These are phyloP conservation scores for Xenoacremonium recifei DNA, from an alignment of 2,329 filamentous ascomycete genomes.

Conservation along the genomic window DNA sequence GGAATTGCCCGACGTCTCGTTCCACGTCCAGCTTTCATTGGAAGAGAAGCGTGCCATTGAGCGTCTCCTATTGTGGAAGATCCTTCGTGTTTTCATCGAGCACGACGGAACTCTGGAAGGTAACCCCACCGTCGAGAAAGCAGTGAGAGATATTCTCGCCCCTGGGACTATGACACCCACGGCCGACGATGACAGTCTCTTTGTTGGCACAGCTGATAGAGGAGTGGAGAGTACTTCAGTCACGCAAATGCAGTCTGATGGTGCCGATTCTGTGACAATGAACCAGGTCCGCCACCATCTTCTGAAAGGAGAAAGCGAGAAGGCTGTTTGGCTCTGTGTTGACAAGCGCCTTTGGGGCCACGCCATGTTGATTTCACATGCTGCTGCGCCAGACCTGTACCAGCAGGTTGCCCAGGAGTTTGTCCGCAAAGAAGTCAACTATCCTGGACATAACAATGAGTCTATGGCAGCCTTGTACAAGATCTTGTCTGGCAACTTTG, in stretches of 20 bases:
- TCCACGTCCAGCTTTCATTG: conserved; percentile 51
- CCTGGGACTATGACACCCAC: conserved; percentile 43
- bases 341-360: conserved; percentile 96
- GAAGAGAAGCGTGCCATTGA: conserved; percentile 74
- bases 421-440: conserved; percentile 90
- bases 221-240: conserved; percentile 23
- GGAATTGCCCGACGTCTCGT: conserved; percentile 47
- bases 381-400: conserved; percentile 78
- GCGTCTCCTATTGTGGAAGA: conserved; percentile 81
- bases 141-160: conserved; percentile 72
- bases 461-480: conserved; percentile 90
- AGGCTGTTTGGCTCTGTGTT: conserved; percentile 89
- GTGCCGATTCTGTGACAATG: conserved; percentile 66
- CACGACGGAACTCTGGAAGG: conserved; percentile 81
- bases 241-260: conserved; percentile 55
- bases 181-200: conserved; percentile 24
- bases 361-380: conserved; percentile 82
- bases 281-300: conserved; percentile 72
- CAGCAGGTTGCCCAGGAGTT: conserved; percentile 95
- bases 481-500: conserved; percentile 87
- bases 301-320: conserved; percentile 79
- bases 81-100: conserved; percentile 78
- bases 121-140: conserved; percentile 66
- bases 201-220: conserved; percentile 21
- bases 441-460: conserved; percentile 74